These are phyloP conservation scores for Arthrobotrys megalospora DNA, from an alignment of 2,329 filamentous ascomycete species.

Conservation along the genomic window DNA sequence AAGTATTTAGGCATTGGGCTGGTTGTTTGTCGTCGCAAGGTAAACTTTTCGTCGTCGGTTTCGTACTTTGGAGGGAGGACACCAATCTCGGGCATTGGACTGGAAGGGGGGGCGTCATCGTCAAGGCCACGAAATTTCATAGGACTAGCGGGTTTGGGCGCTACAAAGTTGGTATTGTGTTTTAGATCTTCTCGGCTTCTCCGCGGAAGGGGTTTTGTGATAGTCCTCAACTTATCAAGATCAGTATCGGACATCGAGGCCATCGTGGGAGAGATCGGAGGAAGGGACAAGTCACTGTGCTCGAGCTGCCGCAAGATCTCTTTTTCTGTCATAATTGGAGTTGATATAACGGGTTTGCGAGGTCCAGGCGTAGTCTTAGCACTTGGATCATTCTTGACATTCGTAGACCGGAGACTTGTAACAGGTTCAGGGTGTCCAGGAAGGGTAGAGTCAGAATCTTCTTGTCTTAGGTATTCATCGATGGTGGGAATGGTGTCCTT, in stretches of 20 bases:
- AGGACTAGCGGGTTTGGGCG: conserved; percentile 29
- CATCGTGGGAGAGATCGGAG: conserved; percentile 50
- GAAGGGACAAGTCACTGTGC: conserved; percentile 44
- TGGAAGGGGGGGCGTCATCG: conserved; percentile 4
- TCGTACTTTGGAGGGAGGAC: conserved; percentile 32
- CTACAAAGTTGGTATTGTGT: conserved; percentile 8
- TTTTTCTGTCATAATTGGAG: conserved; percentile 55
- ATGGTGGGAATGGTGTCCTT: conserved; percentile 36
- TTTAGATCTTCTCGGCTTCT: conserved; percentile 50
- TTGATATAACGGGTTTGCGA: conserved; percentile 42
- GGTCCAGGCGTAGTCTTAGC: conserved; percentile 40
- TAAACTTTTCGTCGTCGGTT: conserved; percentile 41
- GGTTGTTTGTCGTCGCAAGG: conserved; percentile 21
- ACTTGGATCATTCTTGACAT: background rate
- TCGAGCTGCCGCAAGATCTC: conserved; percentile 54
- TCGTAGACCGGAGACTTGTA: background rate
- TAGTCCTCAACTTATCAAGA: conserved; percentile 48
- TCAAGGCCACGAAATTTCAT: background rate
- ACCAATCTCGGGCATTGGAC: conserved; percentile 30
- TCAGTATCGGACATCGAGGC: conserved; percentile 51
- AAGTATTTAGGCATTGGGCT: conserved; percentile 58
- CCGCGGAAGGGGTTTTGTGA: conserved; percentile 27
- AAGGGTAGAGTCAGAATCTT: conserved; percentile 35
- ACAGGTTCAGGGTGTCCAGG: conserved; percentile 6
- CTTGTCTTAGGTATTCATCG: conserved; percentile 45